A percentile compares a stretch with the other conserved stretches of the same genome.
phyloP scores from a whole-genome alignment of 148 eudicot genomes.

The Rhododendron ovatum region DNA sequence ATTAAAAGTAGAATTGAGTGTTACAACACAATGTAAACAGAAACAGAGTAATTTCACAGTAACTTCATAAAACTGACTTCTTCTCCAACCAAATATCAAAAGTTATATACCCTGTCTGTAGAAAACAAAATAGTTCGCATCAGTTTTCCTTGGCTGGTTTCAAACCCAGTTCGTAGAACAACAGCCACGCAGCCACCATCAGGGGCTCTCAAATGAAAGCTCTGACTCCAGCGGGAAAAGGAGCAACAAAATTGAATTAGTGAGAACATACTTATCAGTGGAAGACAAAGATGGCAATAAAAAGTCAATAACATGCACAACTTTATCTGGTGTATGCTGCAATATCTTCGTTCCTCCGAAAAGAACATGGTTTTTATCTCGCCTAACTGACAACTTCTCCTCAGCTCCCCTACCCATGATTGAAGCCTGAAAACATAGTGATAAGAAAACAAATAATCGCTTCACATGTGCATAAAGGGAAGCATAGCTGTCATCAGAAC shows the following conservation, averaged over 20 bases:
- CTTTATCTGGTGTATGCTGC: conserved; percentile 97
- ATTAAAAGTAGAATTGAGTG: conserved; percentile 10
- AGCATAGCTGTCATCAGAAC: neutral
- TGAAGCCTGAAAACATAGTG: conserved; percentile 53
- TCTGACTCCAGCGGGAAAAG: conserved; percentile 33
- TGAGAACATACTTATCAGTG: neutral
- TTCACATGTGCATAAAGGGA: neutral
- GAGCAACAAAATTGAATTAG: neutral
- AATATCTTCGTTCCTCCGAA: conserved; percentile 98
- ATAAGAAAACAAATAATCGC: neutral
- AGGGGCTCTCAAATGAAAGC: conserved; percentile 70
- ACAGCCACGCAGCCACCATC: conserved; percentile 99
- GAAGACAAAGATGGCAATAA: neutral
- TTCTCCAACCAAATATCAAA: neutral
- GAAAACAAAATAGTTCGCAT: conserved; percentile 98
- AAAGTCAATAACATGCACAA: conserved; percentile 15
- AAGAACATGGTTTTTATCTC: conserved; percentile 80
- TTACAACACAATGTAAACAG: conserved; percentile 9
- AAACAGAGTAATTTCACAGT: neutral
- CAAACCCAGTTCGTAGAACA: conserved; percentile 95
- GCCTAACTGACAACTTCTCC: conserved; percentile 62
- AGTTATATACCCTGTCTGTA: conserved; percentile 79
- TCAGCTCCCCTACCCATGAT: conserved; percentile 54
- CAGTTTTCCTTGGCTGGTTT: conserved; percentile 97
- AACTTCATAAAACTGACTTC: neutral